phyloP scores from a whole-genome alignment of 179 eudicot genomes.

The Vitellaria paradoxa region DNA sequence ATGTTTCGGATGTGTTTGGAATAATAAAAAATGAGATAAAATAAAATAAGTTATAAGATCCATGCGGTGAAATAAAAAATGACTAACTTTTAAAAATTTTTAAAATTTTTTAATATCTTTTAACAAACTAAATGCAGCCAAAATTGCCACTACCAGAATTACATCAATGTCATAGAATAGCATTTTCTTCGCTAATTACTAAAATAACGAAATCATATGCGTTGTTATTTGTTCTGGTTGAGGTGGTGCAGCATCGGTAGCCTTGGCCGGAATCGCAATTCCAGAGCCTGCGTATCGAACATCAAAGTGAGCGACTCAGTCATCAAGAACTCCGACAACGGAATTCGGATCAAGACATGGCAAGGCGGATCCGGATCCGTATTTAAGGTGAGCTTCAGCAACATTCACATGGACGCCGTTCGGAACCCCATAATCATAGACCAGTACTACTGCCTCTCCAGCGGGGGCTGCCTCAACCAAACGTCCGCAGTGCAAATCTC shows the following conservation, averaged over 20 bases:
- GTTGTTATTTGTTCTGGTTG: neutral
- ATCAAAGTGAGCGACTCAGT: constrained; percentile 63
- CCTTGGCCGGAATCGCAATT: constrained; percentile 58
- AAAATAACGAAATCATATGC: too few species aligned
- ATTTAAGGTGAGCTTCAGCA: constrained; percentile 55
- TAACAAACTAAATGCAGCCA: too few species aligned
- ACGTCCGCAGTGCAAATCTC: constrained; percentile 72
- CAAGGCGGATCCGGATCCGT: constrained; percentile 94
- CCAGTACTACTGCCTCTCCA: constrained; percentile 65
- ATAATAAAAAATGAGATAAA: too few species aligned
- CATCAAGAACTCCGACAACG: constrained; percentile 82
- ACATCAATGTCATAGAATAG: too few species aligned
- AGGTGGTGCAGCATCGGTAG: constrained; percentile 71
- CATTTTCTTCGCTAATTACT: too few species aligned
- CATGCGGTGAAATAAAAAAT: too few species aligned
- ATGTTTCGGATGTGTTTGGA: too few species aligned
- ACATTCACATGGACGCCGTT: constrained; percentile 79
- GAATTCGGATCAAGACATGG: constrained; percentile 88
- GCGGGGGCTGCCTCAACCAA: constrained; percentile 57
- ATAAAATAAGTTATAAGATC: too few species aligned
- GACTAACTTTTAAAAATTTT: too few species aligned
- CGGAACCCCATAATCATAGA: constrained; percentile 78
- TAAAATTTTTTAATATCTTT: too few species aligned
- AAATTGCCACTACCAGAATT: too few species aligned
- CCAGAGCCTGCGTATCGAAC: constrained; percentile 81